Evolutionary conservation across 108 stramenopile genomes (phyloP).

Genomic region (Tribonema minus): DNA sequence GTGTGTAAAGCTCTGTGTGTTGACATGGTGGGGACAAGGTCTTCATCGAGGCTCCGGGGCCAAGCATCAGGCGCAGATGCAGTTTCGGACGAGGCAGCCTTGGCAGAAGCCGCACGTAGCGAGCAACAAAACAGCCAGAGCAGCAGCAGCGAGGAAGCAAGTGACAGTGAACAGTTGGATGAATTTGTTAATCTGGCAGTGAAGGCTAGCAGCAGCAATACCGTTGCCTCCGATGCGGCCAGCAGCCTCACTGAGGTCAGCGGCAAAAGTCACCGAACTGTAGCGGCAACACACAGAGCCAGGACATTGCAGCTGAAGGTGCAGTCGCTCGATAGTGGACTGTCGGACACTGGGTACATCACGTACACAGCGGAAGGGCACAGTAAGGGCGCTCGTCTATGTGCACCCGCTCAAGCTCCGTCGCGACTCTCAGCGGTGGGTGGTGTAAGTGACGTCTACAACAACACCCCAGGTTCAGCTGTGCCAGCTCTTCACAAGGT

Average conservation of each 20-base stretch:
- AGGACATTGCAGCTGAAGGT: neutral
- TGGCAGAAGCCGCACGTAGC: no score
- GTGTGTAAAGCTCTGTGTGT: no score
- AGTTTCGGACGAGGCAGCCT: no score
- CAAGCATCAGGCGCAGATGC: no score
- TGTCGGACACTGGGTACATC: neutral
- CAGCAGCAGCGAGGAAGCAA: no score
- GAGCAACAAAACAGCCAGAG: no score
- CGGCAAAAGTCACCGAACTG: neutral
- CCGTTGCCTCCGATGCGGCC: neutral
- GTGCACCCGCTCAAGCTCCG: neutral
- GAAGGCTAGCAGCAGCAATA: neutral
- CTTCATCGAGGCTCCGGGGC: no score
- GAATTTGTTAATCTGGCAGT: neutral
- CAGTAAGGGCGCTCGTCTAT: neutral
- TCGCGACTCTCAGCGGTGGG: neutral
- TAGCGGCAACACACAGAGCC: neutral
- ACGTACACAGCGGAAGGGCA: neutral
- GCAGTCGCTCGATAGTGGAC: neutral
- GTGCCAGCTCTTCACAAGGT: neutral
- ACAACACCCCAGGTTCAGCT: neutral
- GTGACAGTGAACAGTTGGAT: no score
- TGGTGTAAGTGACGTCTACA: neutral
- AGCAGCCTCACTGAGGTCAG: neutral
- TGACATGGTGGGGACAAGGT: no score